phyloP scores from a whole-genome alignment of 345 rosid species.

The Geranium brycei region DNA sequence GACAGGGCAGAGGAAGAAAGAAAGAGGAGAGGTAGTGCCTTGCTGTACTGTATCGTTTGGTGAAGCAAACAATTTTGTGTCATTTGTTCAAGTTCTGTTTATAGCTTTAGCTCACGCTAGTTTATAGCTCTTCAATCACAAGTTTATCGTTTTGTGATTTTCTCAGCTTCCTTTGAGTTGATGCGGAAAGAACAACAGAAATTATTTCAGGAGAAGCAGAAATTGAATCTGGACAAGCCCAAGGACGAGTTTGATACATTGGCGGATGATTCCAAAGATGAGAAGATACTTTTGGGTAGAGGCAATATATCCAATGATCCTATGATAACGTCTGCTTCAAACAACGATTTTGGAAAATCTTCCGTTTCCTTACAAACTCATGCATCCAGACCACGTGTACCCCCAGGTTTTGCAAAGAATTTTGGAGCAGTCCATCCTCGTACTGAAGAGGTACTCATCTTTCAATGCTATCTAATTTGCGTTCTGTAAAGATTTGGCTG shows the following conservation, averaged over 20 bases:
- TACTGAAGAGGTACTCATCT: constrained; percentile 36
- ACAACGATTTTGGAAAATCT: constrained; percentile 27
- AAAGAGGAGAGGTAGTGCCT: constrained; percentile 72
- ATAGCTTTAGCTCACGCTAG: constrained; percentile 2
- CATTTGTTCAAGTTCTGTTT: background rate
- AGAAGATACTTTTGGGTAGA: constrained; percentile 28
- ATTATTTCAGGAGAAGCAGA: constrained; percentile 70
- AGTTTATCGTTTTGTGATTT: constrained; percentile 16
- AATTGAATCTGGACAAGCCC: constrained; percentile 39
- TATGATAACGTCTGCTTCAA: constrained; percentile 13
- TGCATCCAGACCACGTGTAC: constrained; percentile 87
- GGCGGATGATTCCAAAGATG: constrained; percentile 52
- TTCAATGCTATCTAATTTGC: background rate
- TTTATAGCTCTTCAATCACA: constrained; percentile 10
- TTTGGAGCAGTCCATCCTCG: constrained; percentile 28
- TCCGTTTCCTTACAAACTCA: constrained; percentile 30
- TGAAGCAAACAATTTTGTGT: background rate
- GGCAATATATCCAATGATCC: constrained; percentile 30
- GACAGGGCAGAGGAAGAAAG: constrained; percentile 94
- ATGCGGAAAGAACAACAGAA: constrained; percentile 92
- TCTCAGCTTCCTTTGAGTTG: constrained; percentile 78
- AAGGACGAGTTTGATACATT: constrained; percentile 58
- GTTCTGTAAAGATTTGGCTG: background rate
- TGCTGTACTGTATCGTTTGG: constrained; percentile 9
- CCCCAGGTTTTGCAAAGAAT: constrained; percentile 75